Base-by-base conservation (phyloP, 2,329 filamentous ascomycete genomes). In the Cercospora beticola region DNA sequence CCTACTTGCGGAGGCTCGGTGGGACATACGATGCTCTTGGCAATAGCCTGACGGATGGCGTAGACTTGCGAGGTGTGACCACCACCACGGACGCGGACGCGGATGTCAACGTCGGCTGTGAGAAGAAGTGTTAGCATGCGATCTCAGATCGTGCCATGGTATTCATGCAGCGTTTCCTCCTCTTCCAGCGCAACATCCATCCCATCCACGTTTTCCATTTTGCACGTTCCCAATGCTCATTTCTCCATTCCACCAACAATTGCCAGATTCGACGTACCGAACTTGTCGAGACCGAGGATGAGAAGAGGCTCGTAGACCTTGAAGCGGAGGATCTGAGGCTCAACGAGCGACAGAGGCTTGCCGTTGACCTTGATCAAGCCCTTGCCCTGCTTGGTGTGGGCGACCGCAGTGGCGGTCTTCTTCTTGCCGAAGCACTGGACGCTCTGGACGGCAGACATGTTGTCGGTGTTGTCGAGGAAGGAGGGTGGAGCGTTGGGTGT, bases 241-340 rank as follows among this genome's bases (percentile, higher is more conserved):
- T 21, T 49, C 49, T 62, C 28, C 46, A 23, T 59, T 60, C 31
- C 5, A 28, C 49, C 43, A 30, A 30, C 26, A 52, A 18, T 57
- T 5, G 23, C 68, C 26, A 40, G 16, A 43, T 64, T n/a, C 40
- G 23, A 78, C 83, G 74, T 83, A 85, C 83, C 89, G 87, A 97
- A 97, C 86, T 97, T 98, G 87, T 99, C 95, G 80, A 96, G 89
- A 78, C 95, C 95, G 82, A 98, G 89, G 82, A 99, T 92, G 79
- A 99, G 90, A 84, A 99, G 86, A 79, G 95, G 95, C 87, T 99
- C 95, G 90, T 99, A 99, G 86, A 98, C 94, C 92, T 97, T 98
- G 91, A 97, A 97, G 84, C 95, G 92, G 81, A 99, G 89, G 85
- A 97, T 90, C 87, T 97, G 92, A 79, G 95, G 94, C 87, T 97